Evolutionary conservation across 257 asterid genomes (phyloP), one percentile per base, ranked within the genome.

Genomic region (Primulina huaijiensis): DNA sequence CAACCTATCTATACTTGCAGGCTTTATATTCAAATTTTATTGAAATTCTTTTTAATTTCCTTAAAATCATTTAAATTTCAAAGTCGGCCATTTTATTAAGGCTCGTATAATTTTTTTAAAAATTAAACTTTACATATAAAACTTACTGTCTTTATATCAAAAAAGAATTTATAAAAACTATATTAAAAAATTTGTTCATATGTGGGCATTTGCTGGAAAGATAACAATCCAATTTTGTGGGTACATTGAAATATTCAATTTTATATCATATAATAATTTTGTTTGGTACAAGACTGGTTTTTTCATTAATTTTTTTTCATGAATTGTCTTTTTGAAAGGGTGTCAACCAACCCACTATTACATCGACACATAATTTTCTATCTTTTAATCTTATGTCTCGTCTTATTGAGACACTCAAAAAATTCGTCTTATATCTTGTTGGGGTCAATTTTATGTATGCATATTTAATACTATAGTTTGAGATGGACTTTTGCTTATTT

Each of bases 291-390:
- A 27, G 2, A 27, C 30, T 27, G 3, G 30, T 27, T 74, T 34
- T 34, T 52, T 64, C 43, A 14, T 31, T 62, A 27, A 69, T 40
- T 19, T 52, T 43, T 31, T 40, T 27, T 37, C n/a, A 56, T 43
- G 65, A 62, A 61, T n/a, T 81, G 90, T 83, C 86, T 46, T 62
- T 61, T 25, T 34, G 59, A 31, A 38, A 75, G 89, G 94, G 90
- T 87, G 88, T 80, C 93, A 75, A 55, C 43, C 93, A 75, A 55
- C 43, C 43, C 21, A 57, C 68, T 52, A 75, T 84, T 33, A 81
- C 83, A 79, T 61, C 74, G 72, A 53, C 46, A 74, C 57, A 71
- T 72, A 58, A 78, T 71, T 82, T 77, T 82, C 80, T 82, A 85
- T 79, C 84, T 66, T 64, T 29, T 29, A 62, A 68, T 43, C 31